phyloP scores from a whole-genome alignment of 805 yeast species.

The Metschnikowia kunwiensis region DNA sequence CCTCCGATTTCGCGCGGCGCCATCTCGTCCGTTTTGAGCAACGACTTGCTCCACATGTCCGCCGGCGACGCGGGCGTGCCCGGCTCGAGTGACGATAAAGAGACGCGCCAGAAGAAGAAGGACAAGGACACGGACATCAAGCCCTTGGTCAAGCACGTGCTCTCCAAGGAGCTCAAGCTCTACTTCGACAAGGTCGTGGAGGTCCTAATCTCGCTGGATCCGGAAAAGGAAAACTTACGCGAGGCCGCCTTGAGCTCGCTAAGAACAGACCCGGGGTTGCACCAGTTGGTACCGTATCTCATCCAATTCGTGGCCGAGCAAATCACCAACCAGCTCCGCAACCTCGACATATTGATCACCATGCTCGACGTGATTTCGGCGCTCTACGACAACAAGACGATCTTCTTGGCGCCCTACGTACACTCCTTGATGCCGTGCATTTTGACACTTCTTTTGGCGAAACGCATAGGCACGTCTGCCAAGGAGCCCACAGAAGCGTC shows the following conservation, averaged over 20 bases:
- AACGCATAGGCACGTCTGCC: conserved; percentile 64
- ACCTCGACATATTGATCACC: conserved; percentile 65
- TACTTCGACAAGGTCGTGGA: conserved; percentile 88
- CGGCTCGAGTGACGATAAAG: conserved; percentile 40
- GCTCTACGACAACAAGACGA: conserved; percentile 73
- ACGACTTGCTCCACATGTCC: conserved; percentile 28
- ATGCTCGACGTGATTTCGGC: conserved; percentile 90
- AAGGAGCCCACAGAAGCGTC: conserved; percentile 34
- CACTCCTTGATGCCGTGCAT: conserved; percentile 98
- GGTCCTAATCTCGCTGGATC: conserved; percentile 61
- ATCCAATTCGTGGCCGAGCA: conserved; percentile 96
- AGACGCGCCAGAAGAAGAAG: conserved; percentile 19
- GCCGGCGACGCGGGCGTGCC: conserved; percentile 1
- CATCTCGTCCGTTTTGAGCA: conserved; percentile 46
- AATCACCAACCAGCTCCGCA: conserved; percentile 79
- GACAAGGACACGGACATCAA: conserved; percentile 62
- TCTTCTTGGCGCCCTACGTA: conserved; percentile 90
- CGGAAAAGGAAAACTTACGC: conserved; percentile 55
- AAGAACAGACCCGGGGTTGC: conserved; percentile 91
- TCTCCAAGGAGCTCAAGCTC: conserved; percentile 89
- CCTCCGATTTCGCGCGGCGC: conserved; percentile 85
- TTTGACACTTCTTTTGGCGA: conserved; percentile 82
- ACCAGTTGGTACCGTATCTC: conserved; percentile 93
- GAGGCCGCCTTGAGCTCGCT: conserved; percentile 82
- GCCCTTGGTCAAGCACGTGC: conserved; percentile 91